Evolutionary conservation across 2,329 filamentous ascomycete genomes (phyloP).

Genomic region (Stenocarpella maydis): DNA sequence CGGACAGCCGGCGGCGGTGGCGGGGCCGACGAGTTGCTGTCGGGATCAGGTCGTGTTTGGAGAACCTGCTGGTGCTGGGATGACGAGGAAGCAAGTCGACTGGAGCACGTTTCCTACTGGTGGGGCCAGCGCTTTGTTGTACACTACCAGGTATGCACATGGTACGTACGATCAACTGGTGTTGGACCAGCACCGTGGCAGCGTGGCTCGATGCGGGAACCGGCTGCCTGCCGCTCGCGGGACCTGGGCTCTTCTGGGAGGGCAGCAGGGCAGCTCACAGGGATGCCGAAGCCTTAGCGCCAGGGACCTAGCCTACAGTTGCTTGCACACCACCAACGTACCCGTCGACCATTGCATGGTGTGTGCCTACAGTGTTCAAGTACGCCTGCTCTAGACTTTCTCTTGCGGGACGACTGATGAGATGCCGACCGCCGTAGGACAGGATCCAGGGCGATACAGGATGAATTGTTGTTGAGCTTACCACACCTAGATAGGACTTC

Average conservation of each 20-base stretch:
- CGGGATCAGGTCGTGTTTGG: neutral
- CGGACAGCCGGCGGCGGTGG: constrained; percentile 12
- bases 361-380: neutral
- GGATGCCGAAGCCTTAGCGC: too few species aligned
- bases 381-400: neutral
- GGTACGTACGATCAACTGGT: too few species aligned
- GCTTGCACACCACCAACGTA: neutral
- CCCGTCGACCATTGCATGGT: neutral
- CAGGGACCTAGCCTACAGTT: too few species aligned
- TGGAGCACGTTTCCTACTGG: neutral
- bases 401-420: neutral
- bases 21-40: constrained; percentile 28
- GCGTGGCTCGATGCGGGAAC: too few species aligned
- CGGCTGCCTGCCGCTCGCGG: too few species aligned
- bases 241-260: too few species aligned
- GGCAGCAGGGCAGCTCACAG: too few species aligned
- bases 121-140: neutral
- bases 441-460: neutral
- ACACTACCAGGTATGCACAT: too few species aligned
- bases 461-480: neutral
- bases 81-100: neutral
- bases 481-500: neutral
- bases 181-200: too few species aligned
- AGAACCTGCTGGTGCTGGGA: neutral
- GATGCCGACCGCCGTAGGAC: neutral